A percentile compares a stretch with the other conserved stretches of the same genome.
Evolutionary conservation across 2,329 filamentous ascomycete genomes (phyloP).

Genomic region (Chrysoporthe deuterocubensis): DNA sequence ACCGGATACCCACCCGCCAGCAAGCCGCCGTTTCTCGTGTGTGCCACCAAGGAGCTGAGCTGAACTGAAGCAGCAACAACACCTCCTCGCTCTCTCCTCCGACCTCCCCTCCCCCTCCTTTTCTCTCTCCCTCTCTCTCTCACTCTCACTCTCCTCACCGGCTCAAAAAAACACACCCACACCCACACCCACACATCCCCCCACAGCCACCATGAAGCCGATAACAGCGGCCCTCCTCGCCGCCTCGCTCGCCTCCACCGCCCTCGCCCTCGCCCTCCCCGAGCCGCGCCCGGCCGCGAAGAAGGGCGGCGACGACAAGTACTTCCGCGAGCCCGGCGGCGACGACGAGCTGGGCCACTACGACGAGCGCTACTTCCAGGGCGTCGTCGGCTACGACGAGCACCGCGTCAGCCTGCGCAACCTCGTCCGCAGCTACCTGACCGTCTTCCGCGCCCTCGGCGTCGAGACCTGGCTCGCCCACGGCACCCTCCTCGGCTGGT

Average conservation of each 20-base stretch:
- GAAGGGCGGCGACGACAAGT: constrained; percentile 51
- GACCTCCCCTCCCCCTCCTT: background rate
- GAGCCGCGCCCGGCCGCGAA: constrained; percentile 3
- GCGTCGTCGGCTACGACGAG: constrained; percentile 66
- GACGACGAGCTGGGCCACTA: constrained; percentile 71
- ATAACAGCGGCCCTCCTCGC: constrained; percentile 17
- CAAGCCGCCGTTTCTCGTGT: background rate
- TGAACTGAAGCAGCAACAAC: background rate
- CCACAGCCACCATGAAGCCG: constrained; percentile 18
- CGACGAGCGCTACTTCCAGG: constrained; percentile 70
- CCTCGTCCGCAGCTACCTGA: constrained; percentile 77
- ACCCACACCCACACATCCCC: background rate
- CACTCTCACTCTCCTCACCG: background rate
- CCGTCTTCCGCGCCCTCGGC: constrained; percentile 64
- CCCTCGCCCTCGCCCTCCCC: constrained; percentile 16
- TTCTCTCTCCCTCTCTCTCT: too few relatives aligned
- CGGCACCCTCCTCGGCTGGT: constrained; percentile 84
- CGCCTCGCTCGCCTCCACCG: constrained; percentile 15
- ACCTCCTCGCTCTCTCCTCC: background rate
- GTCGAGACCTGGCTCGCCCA: constrained; percentile 88
- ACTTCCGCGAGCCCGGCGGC: constrained; percentile 68
- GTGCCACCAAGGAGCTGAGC: background rate
- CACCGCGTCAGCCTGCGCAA: constrained; percentile 68
- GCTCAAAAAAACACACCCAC: background rate
- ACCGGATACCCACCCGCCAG: too few relatives aligned